These are phyloP conservation scores for Ogataea paradorogensis DNA, from an alignment of 805 yeast species.

Conservation along the genomic window DNA sequence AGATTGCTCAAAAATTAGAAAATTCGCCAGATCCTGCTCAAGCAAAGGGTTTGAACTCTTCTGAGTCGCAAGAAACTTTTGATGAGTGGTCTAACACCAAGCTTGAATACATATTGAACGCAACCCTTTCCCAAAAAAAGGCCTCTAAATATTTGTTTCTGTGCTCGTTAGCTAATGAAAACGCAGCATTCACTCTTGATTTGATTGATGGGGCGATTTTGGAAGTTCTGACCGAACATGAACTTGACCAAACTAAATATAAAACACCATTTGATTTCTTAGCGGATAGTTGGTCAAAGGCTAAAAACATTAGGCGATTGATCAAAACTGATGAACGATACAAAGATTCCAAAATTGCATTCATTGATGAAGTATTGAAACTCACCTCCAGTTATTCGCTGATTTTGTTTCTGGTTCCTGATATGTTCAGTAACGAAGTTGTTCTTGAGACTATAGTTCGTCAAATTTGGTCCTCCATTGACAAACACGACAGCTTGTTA, in stretches of 20 bases:
- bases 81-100: conserved; percentile 42
- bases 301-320: conserved; percentile 41
- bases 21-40: background rate
- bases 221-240: conserved; percentile 55
- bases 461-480: conserved; percentile 26
- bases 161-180: conserved; percentile 26
- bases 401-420: conserved; percentile 67
- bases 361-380: conserved; percentile 48
- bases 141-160: conserved; percentile 20
- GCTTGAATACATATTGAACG: conserved; percentile 37
- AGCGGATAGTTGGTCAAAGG: conserved; percentile 41
- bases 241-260: conserved; percentile 33
- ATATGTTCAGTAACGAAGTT: conserved; percentile 48
- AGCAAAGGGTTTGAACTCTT: background rate
- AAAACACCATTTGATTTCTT: conserved; percentile 46
- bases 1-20: background rate
- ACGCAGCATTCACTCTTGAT: conserved; percentile 28
- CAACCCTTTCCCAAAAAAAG: conserved; percentile 30
- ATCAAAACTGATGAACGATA: conserved; percentile 40
- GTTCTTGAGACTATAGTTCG: conserved; percentile 29
- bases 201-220: conserved; percentile 50
- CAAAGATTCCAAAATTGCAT: conserved; percentile 34
- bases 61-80: conserved; percentile 17
- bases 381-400: conserved; percentile 61
- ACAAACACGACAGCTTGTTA: conserved; percentile 43